phyloP scores from a whole-genome alignment of 179 eudicot genomes.

The Vitellaria paradoxa region DNA sequence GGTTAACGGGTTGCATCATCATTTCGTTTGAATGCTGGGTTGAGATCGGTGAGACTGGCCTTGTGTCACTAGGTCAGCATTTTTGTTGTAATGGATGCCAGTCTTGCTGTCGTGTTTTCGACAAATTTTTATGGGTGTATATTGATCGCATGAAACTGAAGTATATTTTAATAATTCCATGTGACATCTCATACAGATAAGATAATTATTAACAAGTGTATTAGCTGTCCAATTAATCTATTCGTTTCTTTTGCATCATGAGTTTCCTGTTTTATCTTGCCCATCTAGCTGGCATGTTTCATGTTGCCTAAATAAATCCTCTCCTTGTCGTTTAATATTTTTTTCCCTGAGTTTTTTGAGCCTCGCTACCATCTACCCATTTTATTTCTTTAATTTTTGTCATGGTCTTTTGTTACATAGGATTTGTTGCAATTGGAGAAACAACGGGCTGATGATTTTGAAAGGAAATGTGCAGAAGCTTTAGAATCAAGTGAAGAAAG shows the following conservation, averaged over 20 bases:
- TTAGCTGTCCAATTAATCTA: background rate
- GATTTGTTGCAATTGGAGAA: slow-evolving; percentile 54
- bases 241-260: background rate
- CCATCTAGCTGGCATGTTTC: background rate
- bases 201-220: background rate
- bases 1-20: slow-evolving; percentile 7
- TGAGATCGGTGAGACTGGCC: background rate
- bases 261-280: background rate
- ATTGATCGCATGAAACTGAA: too few relatives aligned
- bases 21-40: background rate
- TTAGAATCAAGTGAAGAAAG: slow-evolving; percentile 59
- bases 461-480: slow-evolving; percentile 54
- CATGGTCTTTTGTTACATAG: slow-evolving; percentile 34
- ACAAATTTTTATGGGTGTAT: too few relatives aligned
- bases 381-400: slow-evolving; percentile 9
- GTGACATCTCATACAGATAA: too few relatives aligned
- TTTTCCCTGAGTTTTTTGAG: background rate
- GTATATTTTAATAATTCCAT: background rate
- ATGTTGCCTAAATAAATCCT: background rate
- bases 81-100: slow-evolving; percentile 1
- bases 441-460: slow-evolving; percentile 67
- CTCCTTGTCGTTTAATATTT: background rate
- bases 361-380: background rate
- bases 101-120: too few relatives aligned
- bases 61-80: background rate